Evolutionary conservation across 148 eudicot species (phyloP).

Genomic region (Heliamphora exappendiculata): DNA sequence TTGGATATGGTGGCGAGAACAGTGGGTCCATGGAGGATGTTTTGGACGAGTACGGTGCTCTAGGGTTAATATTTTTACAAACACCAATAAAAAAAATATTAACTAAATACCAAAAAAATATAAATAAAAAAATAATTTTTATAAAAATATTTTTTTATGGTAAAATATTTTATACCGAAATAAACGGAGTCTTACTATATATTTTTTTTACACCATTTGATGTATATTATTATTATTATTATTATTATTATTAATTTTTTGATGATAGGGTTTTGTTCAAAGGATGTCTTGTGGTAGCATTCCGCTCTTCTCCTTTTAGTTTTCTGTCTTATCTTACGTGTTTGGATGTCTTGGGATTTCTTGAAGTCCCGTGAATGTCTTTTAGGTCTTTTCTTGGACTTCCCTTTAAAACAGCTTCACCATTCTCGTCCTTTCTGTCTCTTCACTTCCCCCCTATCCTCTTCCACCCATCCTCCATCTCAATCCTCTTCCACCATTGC

Average conservation of each 20-base stretch:
- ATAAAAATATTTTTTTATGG: no score
- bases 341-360: conserved; percentile 26
- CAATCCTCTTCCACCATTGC: not conserved
- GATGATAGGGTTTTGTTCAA: conserved; percentile 34
- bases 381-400: not conserved
- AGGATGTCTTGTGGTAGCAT: conserved; percentile 43
- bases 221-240: no score
- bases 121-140: no score
- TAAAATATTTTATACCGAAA: no score
- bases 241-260: no score
- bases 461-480: not conserved
- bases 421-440: conserved; percentile 9
- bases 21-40: conserved; percentile 10
- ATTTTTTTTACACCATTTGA: no score
- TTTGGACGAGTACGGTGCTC: no score
- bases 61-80: no score
- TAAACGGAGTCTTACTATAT: no score
- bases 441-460: not conserved
- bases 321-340: conserved; percentile 11
- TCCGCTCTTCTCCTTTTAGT: conserved; percentile 20
- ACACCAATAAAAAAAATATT: no score
- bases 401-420: conserved; percentile 8
- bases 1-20: conserved; percentile 19
- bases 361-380: conserved; percentile 50
- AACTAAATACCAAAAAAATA: no score